Conservation (phyloP, 176 grass and related monocot species). For the Juncus effusus region DNA sequence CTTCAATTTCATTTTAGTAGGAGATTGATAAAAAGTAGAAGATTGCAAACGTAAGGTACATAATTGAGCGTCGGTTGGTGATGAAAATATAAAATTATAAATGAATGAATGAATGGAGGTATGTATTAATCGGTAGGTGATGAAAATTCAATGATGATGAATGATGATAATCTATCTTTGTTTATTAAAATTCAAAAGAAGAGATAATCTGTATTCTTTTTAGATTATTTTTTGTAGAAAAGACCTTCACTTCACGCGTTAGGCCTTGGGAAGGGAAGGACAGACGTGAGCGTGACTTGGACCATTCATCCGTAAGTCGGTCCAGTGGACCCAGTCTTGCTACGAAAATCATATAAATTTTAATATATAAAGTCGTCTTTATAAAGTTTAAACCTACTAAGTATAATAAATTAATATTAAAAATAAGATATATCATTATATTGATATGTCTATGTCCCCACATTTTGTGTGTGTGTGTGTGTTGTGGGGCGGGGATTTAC, state of each 20-base stretch:
- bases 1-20: background rate
- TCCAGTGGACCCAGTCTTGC: background rate
- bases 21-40: background rate
- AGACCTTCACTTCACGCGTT: too few relatives aligned
- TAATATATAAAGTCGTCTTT: too few relatives aligned
- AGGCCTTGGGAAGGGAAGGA: constrained; percentile 3
- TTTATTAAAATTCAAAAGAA: constrained; percentile 17
- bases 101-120: too few relatives aligned
- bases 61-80: constrained; percentile 11
- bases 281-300: background rate
- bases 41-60: background rate
- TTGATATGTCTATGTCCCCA: too few relatives aligned
- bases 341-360: too few relatives aligned
- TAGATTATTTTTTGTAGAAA: too few relatives aligned
- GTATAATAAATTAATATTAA: too few relatives aligned
- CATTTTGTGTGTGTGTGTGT: too few relatives aligned
- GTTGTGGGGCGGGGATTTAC: too few relatives aligned
- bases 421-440: too few relatives aligned
- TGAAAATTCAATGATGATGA: background rate
- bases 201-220: background rate
- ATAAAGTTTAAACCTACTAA: too few relatives aligned
- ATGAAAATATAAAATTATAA: background rate
- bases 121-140: constrained; percentile 4
- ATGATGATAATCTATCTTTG: constrained; percentile 3
- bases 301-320: background rate